These are phyloP conservation scores for Mucor circinelloides DNA, from an alignment of 371 early-diverging fungal genomes.

Conservation along the genomic window DNA sequence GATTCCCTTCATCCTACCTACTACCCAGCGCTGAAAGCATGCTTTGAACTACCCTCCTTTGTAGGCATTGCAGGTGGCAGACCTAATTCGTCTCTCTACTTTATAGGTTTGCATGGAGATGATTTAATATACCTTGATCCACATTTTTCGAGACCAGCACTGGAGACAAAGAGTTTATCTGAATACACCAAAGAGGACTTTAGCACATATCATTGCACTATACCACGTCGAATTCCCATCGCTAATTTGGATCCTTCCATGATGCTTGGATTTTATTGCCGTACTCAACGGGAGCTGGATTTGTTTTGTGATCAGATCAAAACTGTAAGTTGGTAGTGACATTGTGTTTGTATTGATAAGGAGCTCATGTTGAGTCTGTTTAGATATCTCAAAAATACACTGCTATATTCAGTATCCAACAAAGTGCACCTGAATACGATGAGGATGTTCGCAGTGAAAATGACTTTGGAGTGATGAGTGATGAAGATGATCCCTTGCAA, in stretches of 20 bases:
- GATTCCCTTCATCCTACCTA: conserved; percentile 87
- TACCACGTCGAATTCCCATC: conserved; percentile 73
- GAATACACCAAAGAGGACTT: conserved; percentile 70
- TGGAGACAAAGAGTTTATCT: conserved; percentile 54
- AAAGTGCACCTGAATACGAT: conserved; percentile 68
- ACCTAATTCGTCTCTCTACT: conserved; percentile 93
- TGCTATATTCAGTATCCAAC: conserved; percentile 69
- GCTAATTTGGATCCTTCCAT: conserved; percentile 89
- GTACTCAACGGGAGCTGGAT: conserved; percentile 64
- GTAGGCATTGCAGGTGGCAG: conserved; percentile 94
- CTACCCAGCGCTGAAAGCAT: conserved; percentile 72
- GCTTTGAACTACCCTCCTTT: conserved; percentile 76
- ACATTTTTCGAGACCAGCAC: conserved; percentile 79
- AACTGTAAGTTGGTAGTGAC: conserved; percentile 34
- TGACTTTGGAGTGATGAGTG: conserved; percentile 55
- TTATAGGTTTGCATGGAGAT: conserved; percentile 85
- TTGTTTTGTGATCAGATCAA: conserved; percentile 59
- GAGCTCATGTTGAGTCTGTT: not conserved
- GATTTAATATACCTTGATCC: conserved; percentile 93
- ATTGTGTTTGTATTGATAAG: not conserved
- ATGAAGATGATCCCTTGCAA: conserved; percentile 32
- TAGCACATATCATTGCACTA: conserved; percentile 80
- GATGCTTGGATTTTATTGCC: conserved; percentile 89
- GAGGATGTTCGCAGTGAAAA: conserved; percentile 59
- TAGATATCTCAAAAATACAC: conserved; percentile 51